Percentiles rank a stretch among this genome's conserved stretches.
Evolutionary conservation across 306 rosid genomes (phyloP).

Genomic region (Gastrolobium villosum): DNA sequence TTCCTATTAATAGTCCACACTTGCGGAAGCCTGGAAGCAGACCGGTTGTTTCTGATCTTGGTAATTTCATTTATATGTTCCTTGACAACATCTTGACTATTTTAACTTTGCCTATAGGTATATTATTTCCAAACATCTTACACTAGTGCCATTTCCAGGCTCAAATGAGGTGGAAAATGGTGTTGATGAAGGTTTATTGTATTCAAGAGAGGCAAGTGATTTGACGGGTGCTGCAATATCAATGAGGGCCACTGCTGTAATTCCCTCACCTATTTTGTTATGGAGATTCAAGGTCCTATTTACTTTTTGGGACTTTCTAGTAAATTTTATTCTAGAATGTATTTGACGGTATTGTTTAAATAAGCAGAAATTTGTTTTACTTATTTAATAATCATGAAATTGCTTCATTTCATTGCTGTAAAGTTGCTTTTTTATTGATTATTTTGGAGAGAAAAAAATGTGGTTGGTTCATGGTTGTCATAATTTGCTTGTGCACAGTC

Average conservation of each 20-base stretch:
- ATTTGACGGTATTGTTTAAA: constrained; percentile 8
- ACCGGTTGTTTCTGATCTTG: constrained; percentile 73
- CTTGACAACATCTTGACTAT: constrained; percentile 8
- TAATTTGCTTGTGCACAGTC: constrained; percentile 10
- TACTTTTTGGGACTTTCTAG: constrained; percentile 8
- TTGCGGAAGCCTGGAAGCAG: constrained; percentile 87
- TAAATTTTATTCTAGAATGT: background rate
- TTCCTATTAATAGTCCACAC: constrained; percentile 74
- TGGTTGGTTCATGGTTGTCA: background rate
- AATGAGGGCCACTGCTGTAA: constrained; percentile 55
- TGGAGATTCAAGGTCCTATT: constrained; percentile 82
- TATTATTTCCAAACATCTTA: constrained; percentile 19
- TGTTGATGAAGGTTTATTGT: constrained; percentile 62
- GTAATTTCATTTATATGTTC: constrained; percentile 54
- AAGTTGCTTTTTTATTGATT: constrained; percentile 18
- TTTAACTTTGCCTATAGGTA: background rate
- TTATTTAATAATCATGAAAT: background rate
- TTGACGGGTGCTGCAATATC: constrained; percentile 60
- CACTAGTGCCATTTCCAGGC: constrained; percentile 49
- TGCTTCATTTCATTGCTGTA: background rate
- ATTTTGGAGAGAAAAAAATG: constrained; percentile 14
- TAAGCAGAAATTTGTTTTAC: background rate
- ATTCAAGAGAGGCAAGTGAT: constrained; percentile 53
- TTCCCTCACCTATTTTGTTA: constrained; percentile 77
- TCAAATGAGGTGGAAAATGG: constrained; percentile 72